phyloP scores from a whole-genome alignment of 2,329 filamentous ascomycete species.

The Nemania sp. region DNA sequence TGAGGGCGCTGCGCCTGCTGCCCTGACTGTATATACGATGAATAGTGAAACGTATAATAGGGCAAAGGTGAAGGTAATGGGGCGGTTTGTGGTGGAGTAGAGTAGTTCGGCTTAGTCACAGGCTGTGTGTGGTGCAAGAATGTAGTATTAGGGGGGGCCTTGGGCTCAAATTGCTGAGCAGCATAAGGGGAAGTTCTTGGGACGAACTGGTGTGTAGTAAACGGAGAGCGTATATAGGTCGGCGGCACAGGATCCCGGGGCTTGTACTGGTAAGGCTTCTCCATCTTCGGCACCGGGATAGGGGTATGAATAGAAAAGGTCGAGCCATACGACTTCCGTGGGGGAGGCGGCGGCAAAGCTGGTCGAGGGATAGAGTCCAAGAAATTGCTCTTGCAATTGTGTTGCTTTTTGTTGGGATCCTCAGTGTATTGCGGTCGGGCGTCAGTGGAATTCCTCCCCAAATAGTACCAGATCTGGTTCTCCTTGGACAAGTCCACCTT shows the following conservation, averaged over 20 bases:
- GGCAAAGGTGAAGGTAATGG: constrained; percentile 28
- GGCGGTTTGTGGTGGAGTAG: constrained; percentile 16
- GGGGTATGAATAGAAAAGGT: constrained; percentile 45
- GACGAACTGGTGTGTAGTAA: constrained; percentile 54
- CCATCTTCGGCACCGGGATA: constrained; percentile 40
- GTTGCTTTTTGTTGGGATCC: constrained; percentile 68
- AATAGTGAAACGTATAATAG: constrained; percentile 37
- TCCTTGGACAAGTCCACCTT: constrained; percentile 79
- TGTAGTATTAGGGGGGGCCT: constrained; percentile 18
- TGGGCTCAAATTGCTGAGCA: constrained; percentile 44
- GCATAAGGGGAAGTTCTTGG: constrained; percentile 47
- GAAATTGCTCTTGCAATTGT: constrained; percentile 79
- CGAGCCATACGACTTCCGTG: constrained; percentile 48
- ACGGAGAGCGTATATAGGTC: constrained; percentile 46
- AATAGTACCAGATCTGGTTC: constrained; percentile 88
- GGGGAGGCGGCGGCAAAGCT: constrained; percentile 41
- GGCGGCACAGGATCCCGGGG: constrained; percentile 47
- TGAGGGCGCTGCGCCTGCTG: constrained; percentile 30
- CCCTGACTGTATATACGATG: constrained; percentile 32
- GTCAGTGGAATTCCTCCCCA: constrained; percentile 88
- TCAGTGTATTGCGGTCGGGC: constrained; percentile 92
- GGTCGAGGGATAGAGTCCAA: constrained; percentile 73
- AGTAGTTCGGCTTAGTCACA: constrained; percentile 16
- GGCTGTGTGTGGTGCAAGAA: constrained; percentile 32
- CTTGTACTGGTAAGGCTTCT: constrained; percentile 54